A percentile compares a stretch with the other conserved stretches of the same genome.
These are phyloP conservation scores for Colletotrichum nymphaeae DNA, from an alignment of 2,329 filamentous ascomycete genomes.

Conservation along the genomic window DNA sequence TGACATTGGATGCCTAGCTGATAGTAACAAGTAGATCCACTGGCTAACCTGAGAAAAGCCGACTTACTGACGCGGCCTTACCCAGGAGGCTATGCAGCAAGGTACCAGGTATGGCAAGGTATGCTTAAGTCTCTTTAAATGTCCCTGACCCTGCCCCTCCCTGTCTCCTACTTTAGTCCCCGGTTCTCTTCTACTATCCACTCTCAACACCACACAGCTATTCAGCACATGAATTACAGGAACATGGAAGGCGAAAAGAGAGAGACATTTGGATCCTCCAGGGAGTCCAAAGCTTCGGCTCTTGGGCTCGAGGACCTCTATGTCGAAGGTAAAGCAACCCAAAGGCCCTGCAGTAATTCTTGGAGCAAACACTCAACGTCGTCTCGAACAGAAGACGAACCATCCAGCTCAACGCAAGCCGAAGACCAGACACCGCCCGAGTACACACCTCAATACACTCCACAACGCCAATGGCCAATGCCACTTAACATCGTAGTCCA, in stretches of 20 bases:
- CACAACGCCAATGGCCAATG: slow-evolving; percentile 14
- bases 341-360: neutral
- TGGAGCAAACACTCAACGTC: neutral
- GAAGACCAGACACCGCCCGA: slow-evolving; percentile 13
- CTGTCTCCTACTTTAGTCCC: neutral
- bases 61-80: neutral
- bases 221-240: neutral
- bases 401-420: neutral
- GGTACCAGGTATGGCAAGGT: neutral
- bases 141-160: neutral
- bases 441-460: slow-evolving; percentile 2
- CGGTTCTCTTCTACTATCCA: neutral
- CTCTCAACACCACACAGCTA: neutral
- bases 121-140: slow-evolving; percentile 17
- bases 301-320: slow-evolving; percentile 20
- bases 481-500: slow-evolving; percentile 65
- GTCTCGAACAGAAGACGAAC: slow-evolving; percentile 12
- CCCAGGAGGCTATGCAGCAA: neutral
- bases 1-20: neutral
- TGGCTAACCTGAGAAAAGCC: neutral
- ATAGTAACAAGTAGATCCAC: neutral
- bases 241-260: slow-evolving; percentile 9
- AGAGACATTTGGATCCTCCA: neutral
- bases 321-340: neutral
- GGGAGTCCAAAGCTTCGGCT: slow-evolving; percentile 15